phyloP scores from a whole-genome alignment of 2,329 filamentous ascomycete species.

The Fusarium agapanthi region DNA sequence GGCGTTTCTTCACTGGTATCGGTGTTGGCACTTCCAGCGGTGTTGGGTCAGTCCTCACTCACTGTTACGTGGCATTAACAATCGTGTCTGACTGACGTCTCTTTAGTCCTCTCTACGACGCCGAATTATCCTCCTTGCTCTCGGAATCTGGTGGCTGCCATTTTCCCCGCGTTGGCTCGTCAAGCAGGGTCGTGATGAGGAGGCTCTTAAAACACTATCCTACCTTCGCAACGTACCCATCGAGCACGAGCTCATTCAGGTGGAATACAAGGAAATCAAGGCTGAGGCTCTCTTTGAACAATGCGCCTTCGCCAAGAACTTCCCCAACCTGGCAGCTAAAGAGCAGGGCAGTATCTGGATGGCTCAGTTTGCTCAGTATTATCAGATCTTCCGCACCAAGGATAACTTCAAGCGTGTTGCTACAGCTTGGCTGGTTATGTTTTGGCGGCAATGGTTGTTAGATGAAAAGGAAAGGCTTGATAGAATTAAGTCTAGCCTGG shows the following conservation, averaged over 20 bases:
- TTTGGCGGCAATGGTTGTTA: slow-evolving; percentile 64
- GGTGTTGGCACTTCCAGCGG: slow-evolving; percentile 58
- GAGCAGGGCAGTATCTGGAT: slow-evolving; percentile 53
- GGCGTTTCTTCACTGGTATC: slow-evolving; percentile 59
- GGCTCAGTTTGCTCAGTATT: slow-evolving; percentile 59
- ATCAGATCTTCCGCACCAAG: slow-evolving; percentile 40
- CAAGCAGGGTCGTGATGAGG: slow-evolving; percentile 73
- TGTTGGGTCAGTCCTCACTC: slow-evolving; percentile 39
- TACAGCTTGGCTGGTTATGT: slow-evolving; percentile 70
- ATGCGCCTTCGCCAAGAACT: slow-evolving; percentile 69
- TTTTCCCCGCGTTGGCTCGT: slow-evolving; percentile 81
- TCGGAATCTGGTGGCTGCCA: slow-evolving; percentile 81
- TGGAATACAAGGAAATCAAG: slow-evolving; percentile 84
- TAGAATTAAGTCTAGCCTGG: too few relatives aligned
- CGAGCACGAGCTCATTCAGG: slow-evolving; percentile 74
- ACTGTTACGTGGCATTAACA: neutral
- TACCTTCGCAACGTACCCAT: slow-evolving; percentile 68
- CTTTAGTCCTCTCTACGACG: slow-evolving; percentile 54
- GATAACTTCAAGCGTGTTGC: slow-evolving; percentile 70
- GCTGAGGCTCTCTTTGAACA: slow-evolving; percentile 81
- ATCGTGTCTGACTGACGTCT: neutral
- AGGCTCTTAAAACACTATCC: slow-evolving; percentile 66
- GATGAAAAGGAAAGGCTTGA: too few relatives aligned
- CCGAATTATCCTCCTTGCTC: slow-evolving; percentile 65
- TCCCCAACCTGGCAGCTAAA: slow-evolving; percentile 52